phyloP scores from a whole-genome alignment of 306 rosid species.

The Vigna mungo region DNA sequence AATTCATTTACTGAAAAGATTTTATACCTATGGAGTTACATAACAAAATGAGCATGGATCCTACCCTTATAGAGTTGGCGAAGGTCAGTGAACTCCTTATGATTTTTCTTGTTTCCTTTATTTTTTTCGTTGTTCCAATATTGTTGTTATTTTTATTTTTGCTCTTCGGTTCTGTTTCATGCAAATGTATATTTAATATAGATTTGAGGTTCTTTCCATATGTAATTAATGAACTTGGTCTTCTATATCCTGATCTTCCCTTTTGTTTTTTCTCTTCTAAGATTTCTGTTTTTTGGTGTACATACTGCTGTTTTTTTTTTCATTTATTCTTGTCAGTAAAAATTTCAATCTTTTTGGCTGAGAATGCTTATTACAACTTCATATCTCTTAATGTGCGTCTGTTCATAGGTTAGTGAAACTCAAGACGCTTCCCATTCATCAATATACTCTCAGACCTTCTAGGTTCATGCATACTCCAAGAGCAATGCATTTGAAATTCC shows the following conservation, averaged over 20 bases:
- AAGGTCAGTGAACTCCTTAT: conserved; percentile 54
- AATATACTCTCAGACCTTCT: neutral
- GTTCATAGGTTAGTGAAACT: neutral
- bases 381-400: neutral
- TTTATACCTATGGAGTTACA: conserved; percentile 20
- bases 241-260: conserved; percentile 21
- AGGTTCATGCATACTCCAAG: conserved; percentile 1
- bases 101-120: conserved; percentile 8
- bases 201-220: neutral
- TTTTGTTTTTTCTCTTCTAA: neutral
- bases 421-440: conserved; percentile 17
- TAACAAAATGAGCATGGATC: conserved; percentile 44
- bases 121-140: conserved; percentile 5
- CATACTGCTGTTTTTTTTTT: neutral
- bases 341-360: neutral
- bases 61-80: conserved; percentile 39
- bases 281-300: conserved; percentile 2
- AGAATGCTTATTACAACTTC: conserved; percentile 13
- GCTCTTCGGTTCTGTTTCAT: conserved; percentile 32
- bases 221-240: conserved; percentile 27
- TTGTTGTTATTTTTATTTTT: neutral
- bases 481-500: neutral
- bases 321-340: neutral
- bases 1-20: conserved; percentile 45
- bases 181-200: conserved; percentile 20